Evolutionary conservation across 2,329 filamentous ascomycete species (phyloP).

Genomic region (Calonectria hongkongensis): DNA sequence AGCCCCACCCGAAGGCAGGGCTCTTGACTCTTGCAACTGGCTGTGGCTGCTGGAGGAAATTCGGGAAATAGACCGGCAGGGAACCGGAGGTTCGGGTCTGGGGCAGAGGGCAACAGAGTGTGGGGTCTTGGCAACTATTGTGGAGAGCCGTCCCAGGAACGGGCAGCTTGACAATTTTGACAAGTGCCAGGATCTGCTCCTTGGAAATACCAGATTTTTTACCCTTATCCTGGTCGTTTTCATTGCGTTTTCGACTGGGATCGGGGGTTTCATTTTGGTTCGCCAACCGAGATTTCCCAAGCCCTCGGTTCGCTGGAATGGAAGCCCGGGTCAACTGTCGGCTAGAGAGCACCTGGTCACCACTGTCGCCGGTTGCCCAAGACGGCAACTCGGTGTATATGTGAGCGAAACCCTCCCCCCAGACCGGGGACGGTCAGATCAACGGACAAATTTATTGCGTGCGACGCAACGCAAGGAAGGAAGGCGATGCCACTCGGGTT

Average conservation of each 20-base stretch:
- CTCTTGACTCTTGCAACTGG: conserved; percentile 17
- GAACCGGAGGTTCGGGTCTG: conserved; percentile 51
- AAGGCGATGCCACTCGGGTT: conserved; percentile 6
- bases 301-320: conserved; percentile 33
- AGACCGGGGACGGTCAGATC: background rate
- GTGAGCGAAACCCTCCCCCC: background rate
- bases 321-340: conserved; percentile 29
- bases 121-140: conserved; percentile 27
- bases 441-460: conserved; percentile 31
- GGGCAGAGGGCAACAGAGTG: conserved; percentile 33
- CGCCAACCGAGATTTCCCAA: conserved; percentile 13
- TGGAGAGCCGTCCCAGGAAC: conserved; percentile 20
- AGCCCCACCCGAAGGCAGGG: conserved; percentile 14
- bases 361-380: conserved; percentile 6
- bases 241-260: background rate
- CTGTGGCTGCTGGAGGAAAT: conserved; percentile 32
- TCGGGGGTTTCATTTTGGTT: background rate
- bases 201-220: conserved; percentile 5
- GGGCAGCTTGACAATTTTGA: conserved; percentile 24
- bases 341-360: background rate
- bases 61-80: conserved; percentile 42
- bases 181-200: conserved; percentile 22
- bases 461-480: conserved; percentile 4
- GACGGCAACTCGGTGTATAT: conserved; percentile 29
- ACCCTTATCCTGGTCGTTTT: background rate